These are phyloP conservation scores for Acacia confusa DNA, from an alignment of 306 rosid genomes.

Conservation along the genomic window DNA sequence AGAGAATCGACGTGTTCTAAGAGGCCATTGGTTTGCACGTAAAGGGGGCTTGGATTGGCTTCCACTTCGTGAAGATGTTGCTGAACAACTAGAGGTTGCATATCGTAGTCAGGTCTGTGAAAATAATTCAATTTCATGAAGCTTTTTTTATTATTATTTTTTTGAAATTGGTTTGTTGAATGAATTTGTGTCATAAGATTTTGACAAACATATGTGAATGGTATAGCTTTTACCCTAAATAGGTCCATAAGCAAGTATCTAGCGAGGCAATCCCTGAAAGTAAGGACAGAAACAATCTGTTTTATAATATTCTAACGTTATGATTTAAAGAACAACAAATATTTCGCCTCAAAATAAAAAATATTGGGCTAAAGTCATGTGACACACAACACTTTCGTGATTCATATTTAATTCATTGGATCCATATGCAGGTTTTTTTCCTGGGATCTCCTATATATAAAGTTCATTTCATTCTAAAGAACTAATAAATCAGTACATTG, in stretches of 20 bases:
- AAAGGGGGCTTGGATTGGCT: constrained; percentile 97
- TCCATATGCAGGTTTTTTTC: not conserved
- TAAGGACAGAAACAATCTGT: not conserved
- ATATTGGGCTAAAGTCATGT: not conserved
- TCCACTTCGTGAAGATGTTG: constrained; percentile 91
- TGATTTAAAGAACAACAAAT: not conserved
- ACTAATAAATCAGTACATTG: not conserved
- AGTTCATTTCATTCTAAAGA: not conserved
- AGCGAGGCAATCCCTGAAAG: not conserved
- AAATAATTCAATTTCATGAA: constrained; percentile 3
- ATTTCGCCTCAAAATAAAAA: not conserved
- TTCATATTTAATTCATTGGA: not conserved
- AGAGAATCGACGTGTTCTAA: constrained; percentile 90
- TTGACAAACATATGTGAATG: constrained; percentile 1
- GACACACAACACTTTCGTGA: not conserved
- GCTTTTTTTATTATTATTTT: too few relatives aligned
- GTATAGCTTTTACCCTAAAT: not conserved
- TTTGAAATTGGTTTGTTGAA: constrained; percentile 20
- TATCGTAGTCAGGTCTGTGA: constrained; percentile 70
- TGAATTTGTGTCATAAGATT: constrained; percentile 7
- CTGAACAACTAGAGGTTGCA: constrained; percentile 91
- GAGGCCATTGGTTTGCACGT: constrained; percentile 99
- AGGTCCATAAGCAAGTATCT: not conserved
- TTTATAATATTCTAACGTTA: not conserved
- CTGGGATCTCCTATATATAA: not conserved